phyloP scores from a whole-genome alignment of 116 monocot species.

The Iris pallida region DNA sequence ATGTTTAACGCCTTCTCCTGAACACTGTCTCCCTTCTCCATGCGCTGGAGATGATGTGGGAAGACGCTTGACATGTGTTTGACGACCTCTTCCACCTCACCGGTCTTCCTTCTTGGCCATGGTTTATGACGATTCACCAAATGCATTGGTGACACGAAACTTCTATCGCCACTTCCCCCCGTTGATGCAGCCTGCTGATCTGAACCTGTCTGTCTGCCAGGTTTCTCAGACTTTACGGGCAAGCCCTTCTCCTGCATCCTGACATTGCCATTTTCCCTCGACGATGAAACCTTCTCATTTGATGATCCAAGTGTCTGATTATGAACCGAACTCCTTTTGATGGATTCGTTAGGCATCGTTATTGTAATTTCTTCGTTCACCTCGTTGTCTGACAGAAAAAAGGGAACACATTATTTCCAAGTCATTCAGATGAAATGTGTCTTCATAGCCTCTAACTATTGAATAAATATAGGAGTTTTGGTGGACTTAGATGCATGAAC shows the following conservation, averaged over 20 bases:
- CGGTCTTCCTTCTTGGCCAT: constrained; percentile 34
- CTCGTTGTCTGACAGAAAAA: background rate
- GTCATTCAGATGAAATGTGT: background rate
- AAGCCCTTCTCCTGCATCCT: background rate
- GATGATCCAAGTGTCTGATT: background rate
- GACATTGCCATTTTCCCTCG: background rate
- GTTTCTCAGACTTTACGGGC: constrained; percentile 2
- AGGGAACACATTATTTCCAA: constrained; percentile 4
- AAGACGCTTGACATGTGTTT: constrained; percentile 21
- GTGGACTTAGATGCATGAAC: too few relatives aligned
- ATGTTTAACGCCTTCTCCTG: constrained; percentile 40
- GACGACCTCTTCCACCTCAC: constrained; percentile 14
- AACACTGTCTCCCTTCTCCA: constrained; percentile 11
- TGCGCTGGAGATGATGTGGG: constrained; percentile 14
- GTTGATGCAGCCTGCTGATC: background rate
- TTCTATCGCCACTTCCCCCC: background rate
- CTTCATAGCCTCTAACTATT: too few relatives aligned
- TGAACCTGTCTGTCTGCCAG: background rate
- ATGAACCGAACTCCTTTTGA: background rate
- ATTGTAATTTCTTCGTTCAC: background rate
- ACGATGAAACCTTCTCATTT: background rate
- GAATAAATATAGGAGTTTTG: too few relatives aligned
- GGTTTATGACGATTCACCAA: constrained; percentile 19
- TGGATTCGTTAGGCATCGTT: background rate
- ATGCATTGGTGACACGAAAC: background rate